phyloP scores from a whole-genome alignment of 345 rosid genomes.

The Zanthoxylum bungeanum region DNA sequence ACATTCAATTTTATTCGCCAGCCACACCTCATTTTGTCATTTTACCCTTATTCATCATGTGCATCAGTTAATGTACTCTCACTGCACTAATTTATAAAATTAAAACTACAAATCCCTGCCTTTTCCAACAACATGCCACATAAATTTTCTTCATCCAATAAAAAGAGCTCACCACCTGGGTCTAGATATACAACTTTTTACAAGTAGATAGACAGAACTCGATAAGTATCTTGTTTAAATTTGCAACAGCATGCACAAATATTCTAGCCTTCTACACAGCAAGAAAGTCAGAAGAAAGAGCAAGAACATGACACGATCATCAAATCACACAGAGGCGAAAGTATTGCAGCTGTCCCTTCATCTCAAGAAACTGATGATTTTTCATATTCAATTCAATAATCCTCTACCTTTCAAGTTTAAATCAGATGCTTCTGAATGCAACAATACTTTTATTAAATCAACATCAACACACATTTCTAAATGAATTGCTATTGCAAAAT shows the following conservation, averaged over 20 bases:
- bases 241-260: too few relatives aligned
- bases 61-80: neutral
- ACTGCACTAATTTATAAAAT: neutral
- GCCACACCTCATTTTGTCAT: neutral
- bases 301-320: too few relatives aligned
- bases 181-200: neutral
- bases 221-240: too few relatives aligned
- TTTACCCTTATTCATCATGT: neutral
- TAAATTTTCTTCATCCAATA: neutral
- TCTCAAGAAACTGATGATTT: neutral
- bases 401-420: neutral
- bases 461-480: neutral
- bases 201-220: too few relatives aligned
- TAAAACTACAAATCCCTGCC: neutral
- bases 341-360: too few relatives aligned
- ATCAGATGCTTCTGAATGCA: neutral
- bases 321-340: too few relatives aligned
- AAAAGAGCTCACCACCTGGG: neutral
- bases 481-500: neutral
- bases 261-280: too few relatives aligned
- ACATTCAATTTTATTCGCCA: neutral
- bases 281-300: too few relatives aligned
- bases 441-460: neutral
- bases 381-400: neutral
- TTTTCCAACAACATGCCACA: neutral